Evolutionary conservation across 768 basidiomycete genomes (phyloP).

Genomic region (Astraeus odoratus): DNA sequence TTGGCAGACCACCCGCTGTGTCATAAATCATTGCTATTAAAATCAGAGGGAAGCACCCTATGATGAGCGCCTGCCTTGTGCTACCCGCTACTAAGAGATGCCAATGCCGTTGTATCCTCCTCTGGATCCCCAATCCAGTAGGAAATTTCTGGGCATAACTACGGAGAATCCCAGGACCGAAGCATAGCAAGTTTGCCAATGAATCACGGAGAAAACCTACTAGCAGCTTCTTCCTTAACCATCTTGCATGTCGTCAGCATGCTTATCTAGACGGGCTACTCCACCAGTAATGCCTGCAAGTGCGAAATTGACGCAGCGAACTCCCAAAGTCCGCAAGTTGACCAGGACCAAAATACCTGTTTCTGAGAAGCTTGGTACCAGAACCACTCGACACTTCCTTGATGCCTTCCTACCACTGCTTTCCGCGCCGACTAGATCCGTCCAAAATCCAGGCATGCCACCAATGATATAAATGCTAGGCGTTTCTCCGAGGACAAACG

Average conservation of each 20-base stretch:
- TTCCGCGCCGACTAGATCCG: slow-evolving; percentile 49
- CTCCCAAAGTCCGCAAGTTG: slow-evolving; percentile 70
- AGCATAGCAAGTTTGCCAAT: too few species aligned
- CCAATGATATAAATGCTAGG: slow-evolving; percentile 93
- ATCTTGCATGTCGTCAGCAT: slow-evolving; percentile 17
- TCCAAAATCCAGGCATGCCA: slow-evolving; percentile 79
- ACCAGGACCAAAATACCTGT: slow-evolving; percentile 76
- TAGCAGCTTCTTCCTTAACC: slow-evolving; percentile 10
- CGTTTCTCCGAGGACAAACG: slow-evolving; percentile 80
- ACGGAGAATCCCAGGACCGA: too few species aligned
- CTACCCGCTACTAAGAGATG: too few species aligned
- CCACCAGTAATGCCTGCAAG: slow-evolving; percentile 28
- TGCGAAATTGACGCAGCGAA: slow-evolving; percentile 54
- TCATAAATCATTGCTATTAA: too few species aligned
- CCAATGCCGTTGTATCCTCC: too few species aligned
- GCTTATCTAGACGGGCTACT: slow-evolving; percentile 3
- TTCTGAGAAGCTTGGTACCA: slow-evolving; percentile 75
- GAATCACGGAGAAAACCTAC: too few species aligned
- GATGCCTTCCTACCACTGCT: slow-evolving; percentile 18
- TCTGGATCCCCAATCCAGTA: too few species aligned
- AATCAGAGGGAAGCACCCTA: too few species aligned
- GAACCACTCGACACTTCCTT: slow-evolving; percentile 59
- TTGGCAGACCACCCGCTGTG: too few species aligned
- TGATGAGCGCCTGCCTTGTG: too few species aligned
- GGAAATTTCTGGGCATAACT: too few species aligned